Percentiles rank a stretch among this genome's conserved stretches.
Conservation (phyloP, 192 early-diverging fungal genomes). For the Thoreauomyces humboldtii region DNA sequence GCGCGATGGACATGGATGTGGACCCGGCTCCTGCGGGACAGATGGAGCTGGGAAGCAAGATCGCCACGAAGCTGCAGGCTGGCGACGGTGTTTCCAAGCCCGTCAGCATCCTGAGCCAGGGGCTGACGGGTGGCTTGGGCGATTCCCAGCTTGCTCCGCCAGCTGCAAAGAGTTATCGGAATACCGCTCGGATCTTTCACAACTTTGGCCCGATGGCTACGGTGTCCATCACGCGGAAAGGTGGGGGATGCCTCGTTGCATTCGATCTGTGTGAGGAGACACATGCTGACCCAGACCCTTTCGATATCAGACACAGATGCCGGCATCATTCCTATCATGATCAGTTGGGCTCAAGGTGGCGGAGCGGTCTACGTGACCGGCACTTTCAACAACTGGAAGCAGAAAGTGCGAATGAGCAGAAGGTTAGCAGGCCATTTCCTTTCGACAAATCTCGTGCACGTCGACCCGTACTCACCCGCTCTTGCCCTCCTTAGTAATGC, state of each 20-base stretch:
- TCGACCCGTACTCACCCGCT: no score
- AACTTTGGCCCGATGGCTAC: constrained; percentile 25
- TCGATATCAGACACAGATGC: constrained; percentile 2
- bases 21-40: not conserved
- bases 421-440: constrained; percentile 22
- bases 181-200: constrained; percentile 33
- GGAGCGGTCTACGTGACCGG: constrained; percentile 89
- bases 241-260: no score
- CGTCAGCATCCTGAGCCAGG: not conserved
- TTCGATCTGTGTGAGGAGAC: no score
- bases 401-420: constrained; percentile 75
- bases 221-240: constrained; percentile 5
- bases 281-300: no score
- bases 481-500: constrained; percentile 46
- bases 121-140: not conserved
- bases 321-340: constrained; percentile 77
- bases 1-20: constrained; percentile 16
- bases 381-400: constrained; percentile 96
- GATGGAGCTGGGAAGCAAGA: not conserved
- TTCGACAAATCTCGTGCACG: not conserved
- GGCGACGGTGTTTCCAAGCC: not conserved
- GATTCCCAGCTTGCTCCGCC: constrained; percentile 3
- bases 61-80: not conserved
- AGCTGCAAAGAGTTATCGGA: constrained; percentile 25
- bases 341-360: constrained; percentile 83